Evolutionary conservation across 345 rosid genomes (phyloP).

Genomic region (Ceriops tagal): DNA sequence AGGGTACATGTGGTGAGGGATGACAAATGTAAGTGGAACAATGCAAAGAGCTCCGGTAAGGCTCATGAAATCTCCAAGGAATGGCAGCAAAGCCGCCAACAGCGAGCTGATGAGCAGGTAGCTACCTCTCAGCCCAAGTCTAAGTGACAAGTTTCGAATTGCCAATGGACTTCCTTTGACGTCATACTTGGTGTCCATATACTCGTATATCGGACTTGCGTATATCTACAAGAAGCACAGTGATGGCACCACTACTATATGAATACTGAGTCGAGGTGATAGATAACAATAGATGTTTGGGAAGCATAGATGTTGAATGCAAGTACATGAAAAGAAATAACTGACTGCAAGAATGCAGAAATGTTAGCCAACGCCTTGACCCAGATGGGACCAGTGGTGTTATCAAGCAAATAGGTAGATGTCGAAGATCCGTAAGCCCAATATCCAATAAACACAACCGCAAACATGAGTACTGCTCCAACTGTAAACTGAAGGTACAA

Average conservation of each 20-base stretch:
- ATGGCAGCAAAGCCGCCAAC: constrained; percentile 75
- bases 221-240: constrained; percentile 48
- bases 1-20: constrained; percentile 85
- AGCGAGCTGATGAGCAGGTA: constrained; percentile 63
- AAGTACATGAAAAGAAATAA: constrained; percentile 76
- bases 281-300: not conserved
- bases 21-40: constrained; percentile 82
- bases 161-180: constrained; percentile 62
- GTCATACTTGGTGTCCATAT: constrained; percentile 74
- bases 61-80: constrained; percentile 84
- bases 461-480: constrained; percentile 69
- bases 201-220: constrained; percentile 94
- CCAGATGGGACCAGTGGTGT: constrained; percentile 74
- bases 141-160: constrained; percentile 48
- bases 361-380: constrained; percentile 70
- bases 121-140: constrained; percentile 66
- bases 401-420: constrained; percentile 62
- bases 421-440: constrained; percentile 94
- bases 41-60: constrained; percentile 85
- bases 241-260: too few relatives aligned
- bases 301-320: not conserved
- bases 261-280: too few relatives aligned
- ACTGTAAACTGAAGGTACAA: constrained; percentile 74
- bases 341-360: constrained; percentile 74
- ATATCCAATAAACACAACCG: constrained; percentile 67